phyloP scores from a whole-genome alignment of 257 asterid species.

The Scutellaria galericulata region DNA sequence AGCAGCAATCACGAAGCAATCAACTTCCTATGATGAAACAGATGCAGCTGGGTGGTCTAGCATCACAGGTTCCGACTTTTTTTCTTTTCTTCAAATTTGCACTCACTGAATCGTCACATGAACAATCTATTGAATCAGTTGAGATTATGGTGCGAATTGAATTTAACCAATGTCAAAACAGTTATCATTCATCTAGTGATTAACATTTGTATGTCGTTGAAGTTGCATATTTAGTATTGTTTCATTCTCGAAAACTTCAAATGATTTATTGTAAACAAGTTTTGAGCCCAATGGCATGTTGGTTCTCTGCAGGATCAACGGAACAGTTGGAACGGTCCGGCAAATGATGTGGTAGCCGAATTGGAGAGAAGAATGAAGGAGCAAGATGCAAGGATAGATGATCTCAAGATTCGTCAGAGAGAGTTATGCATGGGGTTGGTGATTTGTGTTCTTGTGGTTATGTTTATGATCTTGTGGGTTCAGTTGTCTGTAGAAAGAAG shows the following conservation, averaged over 20 bases:
- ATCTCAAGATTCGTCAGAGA: background rate
- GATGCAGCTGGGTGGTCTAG: slow-evolving; percentile 62
- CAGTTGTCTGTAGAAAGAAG: background rate
- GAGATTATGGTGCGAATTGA: no score
- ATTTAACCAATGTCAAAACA: no score
- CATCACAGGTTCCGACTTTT: slow-evolving; percentile 59
- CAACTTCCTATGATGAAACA: slow-evolving; percentile 81
- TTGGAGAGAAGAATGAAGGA: background rate
- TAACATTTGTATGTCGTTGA: no score
- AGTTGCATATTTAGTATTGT: no score
- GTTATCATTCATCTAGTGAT: no score
- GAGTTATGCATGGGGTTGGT: background rate
- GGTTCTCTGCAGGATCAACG: no score
- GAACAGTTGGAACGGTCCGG: no score
- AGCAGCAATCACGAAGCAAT: slow-evolving; percentile 39
- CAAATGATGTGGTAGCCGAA: background rate
- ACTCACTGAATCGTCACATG: background rate
- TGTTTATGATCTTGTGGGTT: background rate
- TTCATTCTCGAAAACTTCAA: no score
- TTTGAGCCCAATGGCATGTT: no score
- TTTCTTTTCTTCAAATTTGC: slow-evolving; percentile 13
- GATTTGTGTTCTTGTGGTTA: background rate
- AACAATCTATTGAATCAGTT: background rate
- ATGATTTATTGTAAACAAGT: no score
- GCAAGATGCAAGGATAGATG: background rate